Conservation (phyloP, 331 rosid species). For the Rosa hybrid region DNA sequence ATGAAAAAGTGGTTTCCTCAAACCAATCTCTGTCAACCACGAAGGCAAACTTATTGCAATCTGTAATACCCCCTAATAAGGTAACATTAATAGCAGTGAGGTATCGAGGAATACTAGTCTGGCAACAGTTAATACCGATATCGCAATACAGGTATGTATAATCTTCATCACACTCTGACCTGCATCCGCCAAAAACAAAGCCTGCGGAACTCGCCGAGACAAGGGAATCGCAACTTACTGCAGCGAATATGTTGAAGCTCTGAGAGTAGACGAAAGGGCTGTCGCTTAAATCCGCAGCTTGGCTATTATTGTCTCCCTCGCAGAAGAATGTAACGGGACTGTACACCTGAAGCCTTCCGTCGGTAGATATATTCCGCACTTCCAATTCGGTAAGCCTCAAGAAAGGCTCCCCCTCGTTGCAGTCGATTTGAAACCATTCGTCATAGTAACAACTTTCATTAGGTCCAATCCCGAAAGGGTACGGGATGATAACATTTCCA, state of each 20-base stretch:
- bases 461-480: constrained; percentile 26
- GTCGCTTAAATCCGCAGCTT: background rate
- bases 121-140: background rate
- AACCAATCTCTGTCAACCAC: background rate
- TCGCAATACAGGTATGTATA: background rate
- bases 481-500: constrained; percentile 10
- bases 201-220: background rate
- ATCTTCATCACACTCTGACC: background rate
- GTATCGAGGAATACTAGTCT: background rate
- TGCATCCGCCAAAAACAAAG: background rate
- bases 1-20: background rate
- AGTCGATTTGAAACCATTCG: background rate
- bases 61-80: too few relatives aligned
- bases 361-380: background rate
- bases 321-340: constrained; percentile 4
- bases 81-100: background rate
- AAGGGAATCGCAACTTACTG: background rate
- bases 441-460: background rate
- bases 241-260: background rate
- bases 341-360: background rate
- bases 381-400: background rate
- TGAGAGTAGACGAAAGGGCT: constrained; percentile 9
- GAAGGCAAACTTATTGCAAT: background rate
- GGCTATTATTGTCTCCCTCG: rapidly evolving
- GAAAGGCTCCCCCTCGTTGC: background rate